A percentile compares a stretch with the other conserved stretches of the same genome.
Conservation (phyloP, 108 stramenopile species). For the Cylindrotheca closterium region DNA sequence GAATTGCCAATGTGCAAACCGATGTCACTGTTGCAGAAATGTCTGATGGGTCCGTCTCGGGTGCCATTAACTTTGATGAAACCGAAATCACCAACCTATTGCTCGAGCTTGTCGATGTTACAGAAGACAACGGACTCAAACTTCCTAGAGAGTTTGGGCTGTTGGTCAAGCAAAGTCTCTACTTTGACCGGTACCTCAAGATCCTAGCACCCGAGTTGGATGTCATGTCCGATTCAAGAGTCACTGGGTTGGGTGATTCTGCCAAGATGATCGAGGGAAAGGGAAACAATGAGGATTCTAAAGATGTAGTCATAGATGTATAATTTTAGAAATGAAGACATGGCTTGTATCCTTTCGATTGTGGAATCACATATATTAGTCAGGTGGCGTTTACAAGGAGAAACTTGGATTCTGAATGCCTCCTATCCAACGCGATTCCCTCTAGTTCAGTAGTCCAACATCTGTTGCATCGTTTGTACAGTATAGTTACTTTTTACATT, state of each 20-base stretch:
- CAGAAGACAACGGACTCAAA: constrained; percentile 92
- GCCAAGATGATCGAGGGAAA: constrained; percentile 3
- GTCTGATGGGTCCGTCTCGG: constrained; percentile 47
- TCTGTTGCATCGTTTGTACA: not conserved
- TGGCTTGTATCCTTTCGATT: no score
- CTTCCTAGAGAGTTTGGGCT: constrained; percentile 95
- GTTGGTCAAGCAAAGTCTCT: constrained; percentile 95
- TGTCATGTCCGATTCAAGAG: constrained; percentile 62
- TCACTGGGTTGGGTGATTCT: constrained; percentile 24
- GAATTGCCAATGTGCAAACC: constrained; percentile 72
- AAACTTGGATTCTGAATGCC: no score
- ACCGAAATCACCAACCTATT: constrained; percentile 87
- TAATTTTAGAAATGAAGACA: no score
- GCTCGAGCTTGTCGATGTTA: constrained; percentile 87
- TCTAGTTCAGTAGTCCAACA: no score
- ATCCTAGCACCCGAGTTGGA: constrained; percentile 93
- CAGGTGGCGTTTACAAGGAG: no score
- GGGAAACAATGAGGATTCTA: constrained; percentile 4
- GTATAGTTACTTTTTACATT: no score
- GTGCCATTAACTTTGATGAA: constrained; percentile 72
- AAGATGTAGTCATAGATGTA: constrained; percentile 37
- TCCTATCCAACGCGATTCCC: no score
- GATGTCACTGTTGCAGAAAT: constrained; percentile 63
- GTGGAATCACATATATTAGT: no score
- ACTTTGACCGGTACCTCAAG: constrained; percentile 95